Percentiles rank a stretch among this genome's conserved stretches.
These are phyloP conservation scores for Amyloporia xantha DNA, from an alignment of 768 basidiomycete genomes.

Conservation along the genomic window DNA sequence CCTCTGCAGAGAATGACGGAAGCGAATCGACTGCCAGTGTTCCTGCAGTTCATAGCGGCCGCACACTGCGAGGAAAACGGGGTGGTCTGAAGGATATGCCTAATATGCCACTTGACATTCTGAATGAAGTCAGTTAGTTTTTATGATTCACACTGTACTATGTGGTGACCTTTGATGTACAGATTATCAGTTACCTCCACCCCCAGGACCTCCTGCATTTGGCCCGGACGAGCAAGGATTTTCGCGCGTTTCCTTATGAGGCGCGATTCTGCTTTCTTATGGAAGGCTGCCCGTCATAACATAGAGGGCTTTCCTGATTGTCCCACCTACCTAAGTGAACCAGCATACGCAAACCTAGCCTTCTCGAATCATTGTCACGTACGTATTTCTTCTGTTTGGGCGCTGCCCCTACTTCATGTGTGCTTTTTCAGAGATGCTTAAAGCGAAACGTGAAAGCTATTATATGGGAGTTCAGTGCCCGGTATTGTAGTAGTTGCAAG, in stretches of 20 bases:
- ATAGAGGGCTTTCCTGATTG: slow-evolving; percentile 7
- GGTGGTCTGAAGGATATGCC: slow-evolving; percentile 12
- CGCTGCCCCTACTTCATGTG: neutral
- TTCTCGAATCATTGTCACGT: slow-evolving; percentile 1
- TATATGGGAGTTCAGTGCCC: slow-evolving; percentile 8
- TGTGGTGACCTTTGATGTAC: neutral
- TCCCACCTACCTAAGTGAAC: slow-evolving; percentile 12
- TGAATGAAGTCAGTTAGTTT: slow-evolving; percentile 12
- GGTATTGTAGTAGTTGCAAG: slow-evolving; percentile 13
- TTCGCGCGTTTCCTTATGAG: slow-evolving; percentile 9
- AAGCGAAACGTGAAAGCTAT: slow-evolving; percentile 8
- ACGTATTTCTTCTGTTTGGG: neutral
- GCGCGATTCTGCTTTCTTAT: slow-evolving; percentile 1
- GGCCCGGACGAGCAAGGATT: slow-evolving; percentile 4
- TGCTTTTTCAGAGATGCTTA: slow-evolving; percentile 1
- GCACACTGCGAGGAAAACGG: slow-evolving; percentile 2
- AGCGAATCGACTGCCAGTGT: too few species aligned
- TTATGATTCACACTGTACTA: neutral
- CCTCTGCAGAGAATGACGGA: too few species aligned
- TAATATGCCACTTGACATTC: slow-evolving; percentile 15
- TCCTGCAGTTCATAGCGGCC: too few species aligned
- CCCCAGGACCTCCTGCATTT: slow-evolving; percentile 25
- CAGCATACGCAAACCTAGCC: slow-evolving; percentile 10
- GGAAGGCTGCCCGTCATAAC: slow-evolving; percentile 7
- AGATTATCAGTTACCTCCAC: slow-evolving; percentile 33